A percentile compares a stretch with the other conserved stretches of the same genome.
Evolutionary conservation across 139 green algal species (phyloP).

Genomic region (Prasinococcaceae sp.): DNA sequence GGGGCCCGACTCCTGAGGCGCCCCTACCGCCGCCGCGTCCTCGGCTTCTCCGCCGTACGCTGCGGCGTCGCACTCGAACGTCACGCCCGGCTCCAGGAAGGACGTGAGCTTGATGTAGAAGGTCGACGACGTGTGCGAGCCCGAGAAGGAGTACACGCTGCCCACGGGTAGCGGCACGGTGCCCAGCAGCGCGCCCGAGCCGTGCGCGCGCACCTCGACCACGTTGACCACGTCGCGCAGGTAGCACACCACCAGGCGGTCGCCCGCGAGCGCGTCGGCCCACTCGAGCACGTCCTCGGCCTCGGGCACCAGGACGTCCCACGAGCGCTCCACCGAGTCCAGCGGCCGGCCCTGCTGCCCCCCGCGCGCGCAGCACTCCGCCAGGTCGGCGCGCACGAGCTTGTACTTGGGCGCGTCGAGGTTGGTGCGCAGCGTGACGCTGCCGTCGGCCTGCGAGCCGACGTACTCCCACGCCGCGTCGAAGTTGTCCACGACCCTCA

Average conservation of each 20-base stretch:
- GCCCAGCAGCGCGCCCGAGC: background rate
- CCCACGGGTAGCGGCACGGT: no score
- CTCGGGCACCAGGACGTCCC: constrained; percentile 56
- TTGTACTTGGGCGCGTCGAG: constrained; percentile 59
- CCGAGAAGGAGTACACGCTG: no score
- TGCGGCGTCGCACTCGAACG: no score
- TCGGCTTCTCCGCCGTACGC: no score
- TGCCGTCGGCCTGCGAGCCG: constrained; percentile 51
- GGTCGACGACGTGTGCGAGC: no score
- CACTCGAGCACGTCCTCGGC: constrained; percentile 30
- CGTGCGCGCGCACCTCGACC: constrained; percentile 4
- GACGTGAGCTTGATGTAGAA: no score
- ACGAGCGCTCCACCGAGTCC: constrained; percentile 25
- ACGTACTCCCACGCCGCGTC: constrained; percentile 56
- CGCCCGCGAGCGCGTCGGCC: background rate
- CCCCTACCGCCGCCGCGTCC: no score
- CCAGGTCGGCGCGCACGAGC: constrained; percentile 19
- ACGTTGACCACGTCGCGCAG: constrained; percentile 36
- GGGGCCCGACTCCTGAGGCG: no score
- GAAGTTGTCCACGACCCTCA: constrained; percentile 72
- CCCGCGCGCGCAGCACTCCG: background rate
- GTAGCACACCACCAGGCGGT: constrained; percentile 48
- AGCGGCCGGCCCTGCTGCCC: constrained; percentile 29
- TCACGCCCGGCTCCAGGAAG: no score
- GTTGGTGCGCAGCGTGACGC: constrained; percentile 77